Evolutionary conservation across 2,329 filamentous ascomycete species (phyloP).

Genomic region (Apiospora aurea): DNA sequence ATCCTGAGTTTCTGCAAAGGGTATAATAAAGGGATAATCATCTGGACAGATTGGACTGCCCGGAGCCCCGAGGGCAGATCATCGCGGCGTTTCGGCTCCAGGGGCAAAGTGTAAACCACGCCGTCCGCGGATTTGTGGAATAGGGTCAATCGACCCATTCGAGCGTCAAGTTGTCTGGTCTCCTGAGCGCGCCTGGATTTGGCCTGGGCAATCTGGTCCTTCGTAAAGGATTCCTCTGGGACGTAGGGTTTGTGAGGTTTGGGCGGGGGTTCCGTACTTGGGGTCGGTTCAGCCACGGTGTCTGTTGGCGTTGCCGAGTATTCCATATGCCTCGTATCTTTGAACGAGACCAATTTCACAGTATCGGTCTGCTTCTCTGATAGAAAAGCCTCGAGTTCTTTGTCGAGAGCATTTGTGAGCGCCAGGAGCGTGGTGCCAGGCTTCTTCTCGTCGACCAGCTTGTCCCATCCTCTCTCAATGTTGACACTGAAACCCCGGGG

Average conservation of each 20-base stretch:
- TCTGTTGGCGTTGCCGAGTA: slow-evolving; percentile 25
- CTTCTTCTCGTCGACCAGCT: slow-evolving; percentile 62
- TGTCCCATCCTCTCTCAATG: slow-evolving; percentile 76
- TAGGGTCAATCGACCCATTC: slow-evolving; percentile 70
- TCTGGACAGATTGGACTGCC: slow-evolving; percentile 66
- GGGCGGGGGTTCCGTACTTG: not conserved
- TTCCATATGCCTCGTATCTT: slow-evolving; percentile 60
- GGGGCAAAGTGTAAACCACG: slow-evolving; percentile 71
- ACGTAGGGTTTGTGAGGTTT: slow-evolving; percentile 43
- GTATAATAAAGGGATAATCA: slow-evolving; percentile 76
- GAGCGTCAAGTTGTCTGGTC: slow-evolving; percentile 75
- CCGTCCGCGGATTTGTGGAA: slow-evolving; percentile 76
- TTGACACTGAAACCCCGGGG: slow-evolving; percentile 77
- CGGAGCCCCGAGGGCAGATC: slow-evolving; percentile 69
- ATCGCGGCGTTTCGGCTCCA: slow-evolving; percentile 68
- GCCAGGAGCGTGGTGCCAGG: slow-evolving; percentile 66
- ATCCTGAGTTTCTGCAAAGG: slow-evolving; percentile 73
- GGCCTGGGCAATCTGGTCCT: slow-evolving; percentile 67
- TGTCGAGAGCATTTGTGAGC: slow-evolving; percentile 75
- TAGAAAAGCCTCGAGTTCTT: slow-evolving; percentile 72
- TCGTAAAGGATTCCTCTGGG: slow-evolving; percentile 59
- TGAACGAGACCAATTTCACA: slow-evolving; percentile 70
- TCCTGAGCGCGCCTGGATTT: slow-evolving; percentile 70
- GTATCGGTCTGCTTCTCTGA: slow-evolving; percentile 75
- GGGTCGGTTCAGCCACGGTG: slow-evolving; percentile 25